Evolutionary conservation across 2,329 filamentous ascomycete genomes (phyloP).

Genomic region (Capronia coronata): DNA sequence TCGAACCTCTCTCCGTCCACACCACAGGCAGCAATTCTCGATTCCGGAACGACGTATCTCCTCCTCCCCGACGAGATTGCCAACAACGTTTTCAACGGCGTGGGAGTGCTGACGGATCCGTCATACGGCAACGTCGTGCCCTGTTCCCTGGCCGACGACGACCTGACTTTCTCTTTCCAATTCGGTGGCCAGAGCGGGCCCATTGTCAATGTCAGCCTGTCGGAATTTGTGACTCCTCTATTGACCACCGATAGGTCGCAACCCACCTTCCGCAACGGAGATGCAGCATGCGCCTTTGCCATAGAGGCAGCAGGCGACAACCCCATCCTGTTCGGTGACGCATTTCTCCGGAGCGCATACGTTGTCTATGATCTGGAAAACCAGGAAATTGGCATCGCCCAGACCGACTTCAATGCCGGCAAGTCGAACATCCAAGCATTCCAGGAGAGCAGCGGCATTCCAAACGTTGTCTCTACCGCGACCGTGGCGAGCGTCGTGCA

Average conservation of each 20-base stretch:
- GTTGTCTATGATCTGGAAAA: conserved; percentile 68
- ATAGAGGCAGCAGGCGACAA: conserved; percentile 53
- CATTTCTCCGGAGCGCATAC: conserved; percentile 68
- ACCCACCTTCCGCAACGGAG: conserved; percentile 50
- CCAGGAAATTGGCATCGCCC: conserved; percentile 64
- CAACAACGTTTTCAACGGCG: conserved; percentile 48
- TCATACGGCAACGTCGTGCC: conserved; percentile 34
- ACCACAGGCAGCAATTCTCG: conserved; percentile 56
- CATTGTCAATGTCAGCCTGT: conserved; percentile 33
- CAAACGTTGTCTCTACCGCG: conserved; percentile 20
- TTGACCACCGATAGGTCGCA: conserved; percentile 42
- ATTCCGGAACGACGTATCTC: conserved; percentile 67
- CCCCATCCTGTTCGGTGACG: conserved; percentile 63
- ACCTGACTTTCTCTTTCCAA: conserved; percentile 41
- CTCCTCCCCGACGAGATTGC: conserved; percentile 61
- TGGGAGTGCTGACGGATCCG: conserved; percentile 46
- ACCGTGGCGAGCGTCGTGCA: conserved; percentile 28
- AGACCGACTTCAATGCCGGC: conserved; percentile 44
- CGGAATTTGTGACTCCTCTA: conserved; percentile 57
- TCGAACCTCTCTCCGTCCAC: conserved; percentile 35
- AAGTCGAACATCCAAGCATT: conserved; percentile 21
- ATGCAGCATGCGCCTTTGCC: conserved; percentile 59
- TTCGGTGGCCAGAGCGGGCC: conserved; percentile 44
- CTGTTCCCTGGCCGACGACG: conserved; percentile 41
- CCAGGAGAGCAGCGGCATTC: conserved; percentile 17